Conservation (phyloP, 169 alveolate species). For the Besnoitia besnoiti region DNA sequence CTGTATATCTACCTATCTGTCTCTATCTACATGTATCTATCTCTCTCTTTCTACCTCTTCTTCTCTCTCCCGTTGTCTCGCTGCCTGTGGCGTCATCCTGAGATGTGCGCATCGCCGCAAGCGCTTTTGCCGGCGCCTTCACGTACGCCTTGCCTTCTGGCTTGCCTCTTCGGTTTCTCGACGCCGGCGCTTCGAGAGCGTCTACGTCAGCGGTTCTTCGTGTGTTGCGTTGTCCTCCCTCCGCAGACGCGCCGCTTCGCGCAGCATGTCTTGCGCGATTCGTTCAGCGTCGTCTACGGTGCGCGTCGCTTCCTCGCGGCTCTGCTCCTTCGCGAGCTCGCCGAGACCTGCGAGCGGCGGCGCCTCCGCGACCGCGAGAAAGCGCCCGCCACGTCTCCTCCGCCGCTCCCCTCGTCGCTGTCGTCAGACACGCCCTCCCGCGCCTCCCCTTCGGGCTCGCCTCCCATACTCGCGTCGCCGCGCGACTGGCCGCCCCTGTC, state of each 20-base stretch:
- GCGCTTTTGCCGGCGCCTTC: neutral
- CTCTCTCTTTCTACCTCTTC: neutral
- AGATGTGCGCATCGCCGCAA: no score
- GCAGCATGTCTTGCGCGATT: conserved; percentile 43
- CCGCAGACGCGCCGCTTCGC: conserved; percentile 30
- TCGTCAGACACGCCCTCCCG: neutral
- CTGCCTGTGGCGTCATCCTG: no score
- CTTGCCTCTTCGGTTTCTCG: no score
- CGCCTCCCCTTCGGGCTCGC: neutral
- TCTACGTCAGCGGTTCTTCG: neutral
- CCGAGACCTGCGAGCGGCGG: neutral
- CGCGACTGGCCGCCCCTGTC: neutral
- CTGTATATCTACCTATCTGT: no score
- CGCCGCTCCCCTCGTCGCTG: neutral
- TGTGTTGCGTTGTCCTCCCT: neutral
- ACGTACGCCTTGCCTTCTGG: neutral
- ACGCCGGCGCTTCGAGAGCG: no score
- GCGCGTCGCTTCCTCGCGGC: neutral
- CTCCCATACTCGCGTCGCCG: neutral
- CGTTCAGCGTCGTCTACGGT: neutral
- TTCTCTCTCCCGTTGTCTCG: neutral
- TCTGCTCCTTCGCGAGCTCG: conserved; percentile 15
- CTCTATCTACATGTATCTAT: no score
- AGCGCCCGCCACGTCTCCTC: neutral
- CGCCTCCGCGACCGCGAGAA: neutral